phyloP scores from a whole-genome alignment of 2,329 filamentous ascomycete species.

The Colletotrichum orbiculare region DNA sequence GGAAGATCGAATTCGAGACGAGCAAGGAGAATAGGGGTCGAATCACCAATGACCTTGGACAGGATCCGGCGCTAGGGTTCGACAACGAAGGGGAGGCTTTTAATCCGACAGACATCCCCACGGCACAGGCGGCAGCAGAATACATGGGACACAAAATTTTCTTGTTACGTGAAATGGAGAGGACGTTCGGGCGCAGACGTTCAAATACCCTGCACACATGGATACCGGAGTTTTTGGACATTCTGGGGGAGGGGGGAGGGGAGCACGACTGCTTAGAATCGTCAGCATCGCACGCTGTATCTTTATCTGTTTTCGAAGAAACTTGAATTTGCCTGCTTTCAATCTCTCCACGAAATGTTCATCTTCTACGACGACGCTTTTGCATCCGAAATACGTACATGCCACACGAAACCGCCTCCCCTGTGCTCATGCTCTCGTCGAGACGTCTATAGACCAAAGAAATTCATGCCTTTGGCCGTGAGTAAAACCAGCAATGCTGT shows the following conservation, averaged over 20 bases:
- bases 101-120: too few species aligned
- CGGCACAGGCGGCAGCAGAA: neutral
- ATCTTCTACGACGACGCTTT: constrained; percentile 28
- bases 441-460: constrained; percentile 13
- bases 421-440: neutral
- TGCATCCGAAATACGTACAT: constrained; percentile 19
- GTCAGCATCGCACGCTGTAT: constrained; percentile 6
- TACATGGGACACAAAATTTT: constrained; percentile 11
- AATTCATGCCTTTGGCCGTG: constrained; percentile 1
- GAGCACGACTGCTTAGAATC: constrained; percentile 12
- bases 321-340: constrained; percentile 14
- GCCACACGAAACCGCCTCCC: neutral
- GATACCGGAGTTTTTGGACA: constrained; percentile 25
- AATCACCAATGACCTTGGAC: too few species aligned
- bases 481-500: neutral
- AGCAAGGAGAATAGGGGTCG: too few species aligned
- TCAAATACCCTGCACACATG: constrained; percentile 35
- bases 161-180: constrained; percentile 13
- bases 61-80: too few species aligned
- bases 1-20: too few species aligned
- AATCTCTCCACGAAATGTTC: constrained; percentile 13
- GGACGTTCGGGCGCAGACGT: constrained; percentile 25
- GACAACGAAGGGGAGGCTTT: too few species aligned
- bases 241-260: neutral
- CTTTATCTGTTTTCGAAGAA: neutral